phyloP scores from a whole-genome alignment of 176 grass and related monocot species.

The Oryza longistaminata region DNA sequence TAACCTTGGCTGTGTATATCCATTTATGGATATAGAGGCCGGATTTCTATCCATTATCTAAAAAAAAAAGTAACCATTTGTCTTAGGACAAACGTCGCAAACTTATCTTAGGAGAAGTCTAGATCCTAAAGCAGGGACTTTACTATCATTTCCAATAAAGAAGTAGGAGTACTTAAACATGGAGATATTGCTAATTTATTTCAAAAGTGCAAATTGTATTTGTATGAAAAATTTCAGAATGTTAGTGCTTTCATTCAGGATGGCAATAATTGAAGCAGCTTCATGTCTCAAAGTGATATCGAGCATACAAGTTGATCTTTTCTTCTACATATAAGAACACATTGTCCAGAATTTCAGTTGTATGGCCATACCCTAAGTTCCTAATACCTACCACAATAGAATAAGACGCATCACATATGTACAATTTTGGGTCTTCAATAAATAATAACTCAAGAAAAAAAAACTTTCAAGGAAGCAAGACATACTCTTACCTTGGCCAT shows the following conservation, averaged over 20 bases:
- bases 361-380: not conserved
- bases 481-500: constrained; percentile 64
- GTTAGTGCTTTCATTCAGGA: not conserved
- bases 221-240: not conserved
- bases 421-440: not conserved
- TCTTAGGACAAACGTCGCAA: not conserved
- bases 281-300: not conserved
- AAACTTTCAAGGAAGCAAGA: constrained; percentile 26
- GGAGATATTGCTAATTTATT: not conserved
- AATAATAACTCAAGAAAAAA: not conserved
- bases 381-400: constrained; percentile 12
- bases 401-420: not conserved
- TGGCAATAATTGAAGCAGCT: not conserved
- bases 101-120: not conserved
- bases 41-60: no score
- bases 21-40: no score
- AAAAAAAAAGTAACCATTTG: not conserved
- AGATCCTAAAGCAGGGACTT: not conserved
- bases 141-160: not conserved
- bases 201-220: not conserved
- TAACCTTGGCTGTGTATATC: not conserved
- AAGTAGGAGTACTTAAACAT: not conserved
- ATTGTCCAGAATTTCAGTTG: not conserved
- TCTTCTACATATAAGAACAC: not conserved
- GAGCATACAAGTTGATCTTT: not conserved